phyloP scores from a whole-genome alignment of 176 grass and related monocot genomes.

The Lolium multiflorum region DNA sequence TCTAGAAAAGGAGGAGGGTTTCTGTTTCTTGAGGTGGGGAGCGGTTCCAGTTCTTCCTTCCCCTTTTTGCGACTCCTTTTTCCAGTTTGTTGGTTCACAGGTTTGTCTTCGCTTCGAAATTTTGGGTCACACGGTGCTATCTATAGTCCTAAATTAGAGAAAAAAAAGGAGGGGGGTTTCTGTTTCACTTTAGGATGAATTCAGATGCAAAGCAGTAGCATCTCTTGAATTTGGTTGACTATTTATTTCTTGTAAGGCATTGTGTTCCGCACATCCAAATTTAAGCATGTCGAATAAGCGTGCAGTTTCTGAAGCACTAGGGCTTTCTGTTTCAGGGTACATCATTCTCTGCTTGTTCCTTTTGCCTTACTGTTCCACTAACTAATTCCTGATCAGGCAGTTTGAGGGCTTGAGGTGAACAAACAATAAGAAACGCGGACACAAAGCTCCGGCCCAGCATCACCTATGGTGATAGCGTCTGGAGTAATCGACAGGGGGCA shows the following conservation, averaged over 20 bases:
- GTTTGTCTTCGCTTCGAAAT: neutral
- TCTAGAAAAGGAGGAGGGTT: neutral
- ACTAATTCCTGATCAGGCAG: slow-evolving; percentile 29
- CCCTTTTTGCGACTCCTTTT: neutral
- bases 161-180: neutral
- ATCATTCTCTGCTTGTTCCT: neutral
- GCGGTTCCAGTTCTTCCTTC: neutral
- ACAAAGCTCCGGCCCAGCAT: neutral
- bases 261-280: neutral
- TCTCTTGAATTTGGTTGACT: neutral
- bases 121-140: neutral
- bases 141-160: neutral
- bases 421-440: neutral
- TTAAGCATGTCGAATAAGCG: neutral
- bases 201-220: neutral
- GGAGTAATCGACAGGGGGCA: slow-evolving; percentile 53
- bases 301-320: neutral
- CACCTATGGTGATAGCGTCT: slow-evolving; percentile 57
- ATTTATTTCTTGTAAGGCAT: neutral
- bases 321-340: slow-evolving; percentile 25
- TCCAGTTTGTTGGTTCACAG: too few relatives aligned
- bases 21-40: neutral
- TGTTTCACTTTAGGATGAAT: neutral
- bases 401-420: slow-evolving; percentile 25
- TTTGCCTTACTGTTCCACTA: slow-evolving; percentile 1